Evolutionary conservation across 1,139 yeast species (phyloP), one percentile per base, ranked within the genome.

Genomic region (Magnusiomyces clavatus): DNA sequence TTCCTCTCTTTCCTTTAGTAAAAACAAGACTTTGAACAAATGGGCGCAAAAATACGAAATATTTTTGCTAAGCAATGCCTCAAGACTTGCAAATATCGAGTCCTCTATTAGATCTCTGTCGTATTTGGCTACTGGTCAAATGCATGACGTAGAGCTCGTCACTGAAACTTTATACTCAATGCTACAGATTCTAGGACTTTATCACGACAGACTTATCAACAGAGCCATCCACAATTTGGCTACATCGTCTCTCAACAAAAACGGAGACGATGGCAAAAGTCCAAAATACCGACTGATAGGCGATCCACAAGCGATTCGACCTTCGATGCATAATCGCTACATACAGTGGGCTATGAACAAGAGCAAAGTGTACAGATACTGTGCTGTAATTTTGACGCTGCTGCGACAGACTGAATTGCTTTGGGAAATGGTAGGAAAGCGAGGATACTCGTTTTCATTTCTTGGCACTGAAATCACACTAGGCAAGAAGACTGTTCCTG

Each of bases 91-190:
- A 16, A 67, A 69, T 20, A 61, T 69, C 31, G 76, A 72, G 56
- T 62, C 68, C 14, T 64, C 69, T 3, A 56, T 71, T 31, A 60
- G 69, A 40, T 64, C 72, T 19, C 59, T 72, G 46, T 63, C 69
- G n/a, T 67, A 69, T 52, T 58, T 72, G 35, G 58, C 70, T 16
- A 75, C 76, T 1, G 74, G 75, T 10, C 67, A 72, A 49, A 68
- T 69, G 57, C 66, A 71, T 48, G 69, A 71, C 41, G 71, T 69
- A 39, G 76, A 72, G 52, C 59, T 69, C 24, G 69, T 68, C 4
- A 58, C 70, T 13, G 72, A 69, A 56, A 38, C 49, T 52, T 59
- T 69, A 37, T 68, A 66, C 47, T 63, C 74, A 11, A 53, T 60
- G 3, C 60, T 71, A 36, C 68, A 69, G 53, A 60, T 72, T 6